Base-by-base conservation (phyloP, 371 early-diverging fungal species). In the Syncephalis plumigaleata region DNA sequence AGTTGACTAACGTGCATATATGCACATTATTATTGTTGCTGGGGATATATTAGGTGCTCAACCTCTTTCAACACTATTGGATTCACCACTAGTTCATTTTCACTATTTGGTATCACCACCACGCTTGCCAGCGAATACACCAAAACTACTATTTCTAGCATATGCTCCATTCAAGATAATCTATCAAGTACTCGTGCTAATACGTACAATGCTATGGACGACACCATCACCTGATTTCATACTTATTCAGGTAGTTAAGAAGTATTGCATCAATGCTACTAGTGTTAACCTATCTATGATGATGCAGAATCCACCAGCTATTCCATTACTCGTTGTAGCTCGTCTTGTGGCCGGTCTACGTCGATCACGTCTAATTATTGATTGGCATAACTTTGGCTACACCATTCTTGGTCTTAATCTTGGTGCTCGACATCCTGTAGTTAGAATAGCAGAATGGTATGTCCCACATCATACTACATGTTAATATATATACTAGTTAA, bases 301-400 rank as follows among this genome's bases (percentile, higher is more conserved):
- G 9, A 37, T 39, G 16, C 67, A 94, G 93, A 95, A 91, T 56
- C 97, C 94, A 25, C 95, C 97, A 0, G 79, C 94, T 1, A 81
- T 96, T 42, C 97, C 97, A 1, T 89, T 91, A 1, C 68, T 96
- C 31, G 42, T 74, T 3, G 68, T 94, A 44, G 84, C 72, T 26
- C 82, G 77, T 31, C 24, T 75, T 2, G 65, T 85, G 21, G 64
- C 71, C 27, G 65, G 60, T 37, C 18, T 84, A 9, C 75, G 77
- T 9, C 63, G 73, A 22, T 63, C 78, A 3, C 64, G 68, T 46
- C 59, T 96, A 5, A 65, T 94, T 46, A 87, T 94, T 48, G 97
- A 96, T 60, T 96, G 95, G 97, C 97, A 96, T 61, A 96, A 96
- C 60, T 87, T 90, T 61, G 97, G 94, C 5, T 82, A 79, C 55